phyloP scores from a whole-genome alignment of 129 eudicot genomes.

The Scalesia atractyloides region DNA sequence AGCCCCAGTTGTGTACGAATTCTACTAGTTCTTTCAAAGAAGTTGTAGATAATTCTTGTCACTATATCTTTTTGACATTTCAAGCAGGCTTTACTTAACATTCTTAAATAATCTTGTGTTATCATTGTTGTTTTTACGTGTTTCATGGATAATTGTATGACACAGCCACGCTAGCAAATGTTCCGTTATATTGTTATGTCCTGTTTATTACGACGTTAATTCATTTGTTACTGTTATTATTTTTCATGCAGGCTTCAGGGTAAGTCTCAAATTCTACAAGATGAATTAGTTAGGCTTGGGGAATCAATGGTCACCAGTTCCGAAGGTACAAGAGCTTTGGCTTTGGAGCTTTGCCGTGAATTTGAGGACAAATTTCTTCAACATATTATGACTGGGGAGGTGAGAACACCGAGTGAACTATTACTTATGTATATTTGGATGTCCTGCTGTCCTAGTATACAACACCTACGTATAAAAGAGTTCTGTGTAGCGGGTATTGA shows the following conservation, averaged over 20 bases:
- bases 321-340: constrained; percentile 97
- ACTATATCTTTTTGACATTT: constrained; percentile 3
- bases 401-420: constrained; percentile 32
- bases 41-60: constrained; percentile 3
- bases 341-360: constrained; percentile 99
- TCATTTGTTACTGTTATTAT: background rate
- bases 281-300: constrained; percentile 92
- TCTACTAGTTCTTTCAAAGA: background rate
- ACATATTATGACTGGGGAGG: constrained; percentile 97
- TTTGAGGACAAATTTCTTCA: constrained; percentile 96
- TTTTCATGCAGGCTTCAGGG: constrained; percentile 82
- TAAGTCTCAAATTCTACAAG: constrained; percentile 89
- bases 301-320: constrained; percentile 89
- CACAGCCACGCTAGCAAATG: background rate
- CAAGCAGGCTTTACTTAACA: background rate
- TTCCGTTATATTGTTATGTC: background rate
- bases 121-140: constrained; percentile 1
- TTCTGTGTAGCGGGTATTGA: background rate
- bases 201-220: background rate
- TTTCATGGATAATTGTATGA: constrained; percentile 9
- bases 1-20: background rate
- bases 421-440: background rate
- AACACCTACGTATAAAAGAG: no score
- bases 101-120: background rate
- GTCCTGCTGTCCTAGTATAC: no score